Evolutionary conservation across 805 yeast genomes (phyloP).

Genomic region (Ogataea chonburiensis): DNA sequence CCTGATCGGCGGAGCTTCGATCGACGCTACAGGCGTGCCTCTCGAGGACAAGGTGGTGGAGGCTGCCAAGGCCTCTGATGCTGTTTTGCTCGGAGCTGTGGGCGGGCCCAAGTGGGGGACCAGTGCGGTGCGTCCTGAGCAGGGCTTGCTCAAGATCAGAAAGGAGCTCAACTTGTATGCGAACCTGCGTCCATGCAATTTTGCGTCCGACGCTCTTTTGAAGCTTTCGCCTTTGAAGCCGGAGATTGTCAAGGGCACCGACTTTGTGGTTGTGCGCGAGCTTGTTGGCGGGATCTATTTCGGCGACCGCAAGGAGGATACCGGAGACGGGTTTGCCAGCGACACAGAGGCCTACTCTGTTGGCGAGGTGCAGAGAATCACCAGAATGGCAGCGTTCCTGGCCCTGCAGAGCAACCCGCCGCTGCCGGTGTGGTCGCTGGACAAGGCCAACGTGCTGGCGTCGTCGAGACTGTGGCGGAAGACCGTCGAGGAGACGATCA

Average conservation of each 20-base stretch:
- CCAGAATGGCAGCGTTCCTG: constrained; percentile 97
- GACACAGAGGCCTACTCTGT: constrained; percentile 93
- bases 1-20: constrained; percentile 97
- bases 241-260: constrained; percentile 84
- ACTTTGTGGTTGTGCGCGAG: constrained; percentile 92
- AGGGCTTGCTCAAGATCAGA: constrained; percentile 90
- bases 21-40: constrained; percentile 94
- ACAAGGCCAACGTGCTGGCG: constrained; percentile 96
- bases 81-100: constrained; percentile 96
- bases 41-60: constrained; percentile 80
- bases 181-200: constrained; percentile 94
- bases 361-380: constrained; percentile 89
- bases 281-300: constrained; percentile 97
- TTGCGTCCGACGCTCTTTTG: constrained; percentile 79
- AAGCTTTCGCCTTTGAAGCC: constrained; percentile 86
- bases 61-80: constrained; percentile 85
- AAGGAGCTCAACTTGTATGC: constrained; percentile 94
- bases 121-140: constrained; percentile 94
- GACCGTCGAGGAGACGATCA: constrained; percentile 82
- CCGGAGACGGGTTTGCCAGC: constrained; percentile 81
- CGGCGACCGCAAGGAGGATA: constrained; percentile 93
- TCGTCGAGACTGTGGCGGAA: constrained; percentile 95
- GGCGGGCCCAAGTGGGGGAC: constrained; percentile 99
- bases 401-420: constrained; percentile 95
- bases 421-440: constrained; percentile 91